Base-by-base conservation (phyloP, 768 basidiomycete species). In the Sporobolomyces roseus region DNA sequence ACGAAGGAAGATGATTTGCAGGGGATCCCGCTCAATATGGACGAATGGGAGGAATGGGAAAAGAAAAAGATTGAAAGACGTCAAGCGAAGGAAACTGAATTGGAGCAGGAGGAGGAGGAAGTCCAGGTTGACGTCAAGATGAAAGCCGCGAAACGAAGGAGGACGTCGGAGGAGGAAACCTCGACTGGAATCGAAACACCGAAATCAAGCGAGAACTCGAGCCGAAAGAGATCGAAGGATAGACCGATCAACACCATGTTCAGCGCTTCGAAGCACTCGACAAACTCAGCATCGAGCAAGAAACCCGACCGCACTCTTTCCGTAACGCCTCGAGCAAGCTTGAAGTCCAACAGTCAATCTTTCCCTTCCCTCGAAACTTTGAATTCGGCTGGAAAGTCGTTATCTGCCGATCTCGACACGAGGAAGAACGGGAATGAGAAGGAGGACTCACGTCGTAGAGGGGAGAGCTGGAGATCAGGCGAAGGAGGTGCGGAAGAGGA, bases 41-140 rank as follows among this genome's bases (percentile, higher is more conserved):
- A 35, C 7, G 7, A 53, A 53, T 53, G 52, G 52, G 32, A 56
- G 25, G 54, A 36, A 38, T 56, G 54, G 54, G 54, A 56, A 25
- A 19, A n/a, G n/a, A 13, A 41, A 9, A 36, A 36, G 23, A 4
- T 23, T 21, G 53, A 33, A 23, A 9, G 30, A n/a, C 33, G n/a
- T 23, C 10, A 41, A 41, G 38, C 17, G 10, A 17, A 54, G 33
- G 36, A 54, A 33, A 35, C 33, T 4, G 33, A 54, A 23, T 12
- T 4, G 53, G 53, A 23, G 30, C 21, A n/a, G 17, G 14, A 29
- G 16, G 51, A 25, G 51, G 19, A n/a, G 7, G 17, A n/a, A 48
- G 10, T 21, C 8, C 10, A 13, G 13, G n/a, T 12, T 17, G 13
- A 7, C 7, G n/a, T 17, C 46, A 23, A 48, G 23, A n/a, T 21